Evolutionary conservation across 2,329 filamentous ascomycete species (phyloP).

Genomic region (Trichoderma endophyticum): DNA sequence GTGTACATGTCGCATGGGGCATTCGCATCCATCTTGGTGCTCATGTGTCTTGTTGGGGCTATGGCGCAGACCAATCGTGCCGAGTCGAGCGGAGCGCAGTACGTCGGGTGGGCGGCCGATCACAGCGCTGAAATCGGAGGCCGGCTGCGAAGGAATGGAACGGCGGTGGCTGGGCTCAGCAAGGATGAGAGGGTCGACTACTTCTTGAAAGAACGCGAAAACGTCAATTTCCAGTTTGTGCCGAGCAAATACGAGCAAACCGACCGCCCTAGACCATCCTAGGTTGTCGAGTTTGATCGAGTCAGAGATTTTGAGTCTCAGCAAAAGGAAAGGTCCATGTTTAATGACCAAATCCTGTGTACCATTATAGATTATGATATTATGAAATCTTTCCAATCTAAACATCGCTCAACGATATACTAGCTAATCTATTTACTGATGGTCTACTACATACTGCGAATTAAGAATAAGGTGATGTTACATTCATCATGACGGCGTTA

Average conservation of each 20-base stretch:
- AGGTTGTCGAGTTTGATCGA: background rate
- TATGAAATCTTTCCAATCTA: background rate
- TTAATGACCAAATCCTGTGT: background rate
- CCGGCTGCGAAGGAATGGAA: slow-evolving; percentile 52
- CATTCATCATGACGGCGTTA: slow-evolving; percentile 16
- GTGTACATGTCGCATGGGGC: slow-evolving; percentile 73
- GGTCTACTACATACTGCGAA: background rate
- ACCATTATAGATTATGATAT: slow-evolving; percentile 7
- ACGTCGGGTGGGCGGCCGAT: slow-evolving; percentile 64
- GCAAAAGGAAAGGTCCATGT: background rate
- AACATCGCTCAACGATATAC: background rate
- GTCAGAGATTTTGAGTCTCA: background rate
- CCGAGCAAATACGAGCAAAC: slow-evolving; percentile 28
- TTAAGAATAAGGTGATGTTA: background rate
- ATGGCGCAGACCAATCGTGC: slow-evolving; percentile 71
- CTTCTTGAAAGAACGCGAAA: slow-evolving; percentile 73
- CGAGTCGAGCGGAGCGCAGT: slow-evolving; percentile 56
- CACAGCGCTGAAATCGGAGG: slow-evolving; percentile 64
- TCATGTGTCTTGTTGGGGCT: slow-evolving; percentile 66
- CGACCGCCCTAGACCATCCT: slow-evolving; percentile 14
- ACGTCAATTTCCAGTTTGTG: slow-evolving; percentile 33
- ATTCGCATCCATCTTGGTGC: slow-evolving; percentile 68
- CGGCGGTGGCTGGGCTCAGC: slow-evolving; percentile 49
- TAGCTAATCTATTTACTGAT: background rate
- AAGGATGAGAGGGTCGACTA: slow-evolving; percentile 68